Evolutionary conservation across 208 protist genomes (phyloP).

Genomic region (Trypanosoma cruzi): DNA sequence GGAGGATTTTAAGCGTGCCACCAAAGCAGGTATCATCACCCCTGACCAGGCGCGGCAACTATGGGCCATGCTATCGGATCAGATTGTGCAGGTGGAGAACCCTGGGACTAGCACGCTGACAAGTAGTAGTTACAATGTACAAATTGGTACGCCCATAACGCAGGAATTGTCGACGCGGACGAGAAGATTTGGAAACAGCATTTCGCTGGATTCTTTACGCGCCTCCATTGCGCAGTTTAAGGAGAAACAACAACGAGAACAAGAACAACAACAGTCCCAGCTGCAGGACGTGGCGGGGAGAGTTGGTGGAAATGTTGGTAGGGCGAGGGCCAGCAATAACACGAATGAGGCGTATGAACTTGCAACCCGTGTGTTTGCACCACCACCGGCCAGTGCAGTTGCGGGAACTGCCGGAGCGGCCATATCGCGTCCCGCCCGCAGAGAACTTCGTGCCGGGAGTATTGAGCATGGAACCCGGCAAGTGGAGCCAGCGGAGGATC

Average conservation of each 20-base stretch:
- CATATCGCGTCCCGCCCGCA: constrained; percentile 1
- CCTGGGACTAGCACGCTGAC: background rate
- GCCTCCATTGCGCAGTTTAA: constrained; percentile 82
- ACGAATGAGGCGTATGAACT: constrained; percentile 21
- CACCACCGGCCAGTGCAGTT: background rate
- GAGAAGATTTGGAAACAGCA: constrained; percentile 47
- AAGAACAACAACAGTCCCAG: constrained; percentile 6
- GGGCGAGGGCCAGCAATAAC: background rate
- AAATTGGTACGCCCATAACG: constrained; percentile 7
- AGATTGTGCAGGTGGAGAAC: constrained; percentile 64
- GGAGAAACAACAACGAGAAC: constrained; percentile 49
- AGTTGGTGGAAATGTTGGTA: background rate
- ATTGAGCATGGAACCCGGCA: background rate
- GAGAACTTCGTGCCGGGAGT: constrained; percentile 6
- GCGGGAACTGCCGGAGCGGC: constrained; percentile 11
- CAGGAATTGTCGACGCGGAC: background rate
- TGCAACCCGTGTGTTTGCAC: constrained; percentile 23
- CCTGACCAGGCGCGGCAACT: constrained; percentile 83
- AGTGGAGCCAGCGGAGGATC: background rate
- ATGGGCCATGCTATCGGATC: constrained; percentile 86
- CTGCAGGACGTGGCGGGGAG: constrained; percentile 10
- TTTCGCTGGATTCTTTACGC: constrained; percentile 68
- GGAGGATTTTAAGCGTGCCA: constrained; percentile 74
- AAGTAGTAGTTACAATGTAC: background rate
- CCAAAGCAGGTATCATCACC: constrained; percentile 77